Conservation (phyloP, 2,329 filamentous ascomycete genomes). For the Didymella exigua region DNA sequence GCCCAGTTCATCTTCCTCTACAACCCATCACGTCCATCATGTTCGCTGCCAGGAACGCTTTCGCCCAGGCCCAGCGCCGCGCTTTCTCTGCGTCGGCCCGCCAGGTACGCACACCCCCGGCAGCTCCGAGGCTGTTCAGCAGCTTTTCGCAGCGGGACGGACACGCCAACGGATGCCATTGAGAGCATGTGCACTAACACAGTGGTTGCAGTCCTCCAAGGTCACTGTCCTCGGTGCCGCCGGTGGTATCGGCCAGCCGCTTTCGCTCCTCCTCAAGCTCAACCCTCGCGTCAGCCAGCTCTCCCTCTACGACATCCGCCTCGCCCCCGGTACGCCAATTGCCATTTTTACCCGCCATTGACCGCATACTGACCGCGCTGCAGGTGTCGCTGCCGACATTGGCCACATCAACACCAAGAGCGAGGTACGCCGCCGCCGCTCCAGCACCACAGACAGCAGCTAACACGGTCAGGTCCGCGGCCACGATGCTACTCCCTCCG, state of each 20-base stretch:
- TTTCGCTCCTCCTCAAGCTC: constrained; percentile 97
- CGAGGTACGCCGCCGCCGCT: constrained; percentile 53
- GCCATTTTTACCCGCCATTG: neutral
- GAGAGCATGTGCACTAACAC: neutral
- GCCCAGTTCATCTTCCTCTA: constrained; percentile 32
- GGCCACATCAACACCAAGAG: constrained; percentile 99
- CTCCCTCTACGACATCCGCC: constrained; percentile 96
- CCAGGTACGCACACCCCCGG: constrained; percentile 52
- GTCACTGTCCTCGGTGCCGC: constrained; percentile 95
- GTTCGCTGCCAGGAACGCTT: constrained; percentile 68
- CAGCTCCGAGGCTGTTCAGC: constrained; percentile 18
- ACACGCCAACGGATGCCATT: constrained; percentile 18
- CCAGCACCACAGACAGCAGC: constrained; percentile 14
- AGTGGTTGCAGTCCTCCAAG: constrained; percentile 79
- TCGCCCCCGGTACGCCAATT: constrained; percentile 77
- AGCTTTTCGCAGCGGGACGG: constrained; percentile 28
- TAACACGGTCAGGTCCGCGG: constrained; percentile 69
- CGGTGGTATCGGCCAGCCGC: constrained; percentile 97
- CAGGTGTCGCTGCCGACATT: constrained; percentile 97
- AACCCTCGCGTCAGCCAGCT: constrained; percentile 94
- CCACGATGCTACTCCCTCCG: constrained; percentile 77
- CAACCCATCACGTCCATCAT: constrained; percentile 53
- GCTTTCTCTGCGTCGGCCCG: constrained; percentile 59
- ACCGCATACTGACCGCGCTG: constrained; percentile 26
- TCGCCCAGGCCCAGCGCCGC: constrained; percentile 58